phyloP scores from a whole-genome alignment of 1,139 yeast species.

The Candida mesenterica region DNA sequence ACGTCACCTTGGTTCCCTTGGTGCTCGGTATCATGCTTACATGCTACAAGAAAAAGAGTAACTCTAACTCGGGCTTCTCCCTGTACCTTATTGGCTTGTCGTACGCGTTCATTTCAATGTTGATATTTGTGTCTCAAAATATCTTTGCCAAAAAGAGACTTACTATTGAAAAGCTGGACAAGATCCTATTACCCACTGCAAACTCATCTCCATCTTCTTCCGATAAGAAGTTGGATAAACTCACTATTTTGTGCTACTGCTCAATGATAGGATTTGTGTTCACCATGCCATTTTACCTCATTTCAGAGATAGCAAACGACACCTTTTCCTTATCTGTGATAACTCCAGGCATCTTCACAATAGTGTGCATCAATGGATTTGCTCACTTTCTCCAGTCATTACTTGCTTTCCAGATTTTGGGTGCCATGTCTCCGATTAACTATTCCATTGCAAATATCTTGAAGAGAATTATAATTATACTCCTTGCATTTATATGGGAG shows the following conservation, averaged over 20 bases:
- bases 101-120: constrained; percentile 77
- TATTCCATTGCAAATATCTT: constrained; percentile 88
- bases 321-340: constrained; percentile 35
- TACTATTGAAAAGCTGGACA: constrained; percentile 38
- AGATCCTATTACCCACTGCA: constrained; percentile 14
- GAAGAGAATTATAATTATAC: constrained; percentile 82
- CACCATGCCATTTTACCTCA: constrained; percentile 75
- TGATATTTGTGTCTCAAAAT: constrained; percentile 87
- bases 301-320: constrained; percentile 55
- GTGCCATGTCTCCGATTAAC: constrained; percentile 81
- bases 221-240: constrained; percentile 61
- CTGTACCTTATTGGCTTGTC: constrained; percentile 60
- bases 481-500: constrained; percentile 80
- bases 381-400: constrained; percentile 84
- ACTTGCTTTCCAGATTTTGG: constrained; percentile 85
- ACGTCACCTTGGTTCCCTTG: constrained; percentile 72
- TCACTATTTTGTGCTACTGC: constrained; percentile 81
- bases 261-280: constrained; percentile 75
- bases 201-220: constrained; percentile 27
- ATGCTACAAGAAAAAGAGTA: constrained; percentile 50
- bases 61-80: constrained; percentile 14
- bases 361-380: constrained; percentile 62
- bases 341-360: constrained; percentile 26
- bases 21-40: constrained; percentile 83
- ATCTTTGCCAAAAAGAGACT: constrained; percentile 84